Conservation (phyloP, 768 basidiomycete species). For the Pleurotus ostreatus region DNA sequence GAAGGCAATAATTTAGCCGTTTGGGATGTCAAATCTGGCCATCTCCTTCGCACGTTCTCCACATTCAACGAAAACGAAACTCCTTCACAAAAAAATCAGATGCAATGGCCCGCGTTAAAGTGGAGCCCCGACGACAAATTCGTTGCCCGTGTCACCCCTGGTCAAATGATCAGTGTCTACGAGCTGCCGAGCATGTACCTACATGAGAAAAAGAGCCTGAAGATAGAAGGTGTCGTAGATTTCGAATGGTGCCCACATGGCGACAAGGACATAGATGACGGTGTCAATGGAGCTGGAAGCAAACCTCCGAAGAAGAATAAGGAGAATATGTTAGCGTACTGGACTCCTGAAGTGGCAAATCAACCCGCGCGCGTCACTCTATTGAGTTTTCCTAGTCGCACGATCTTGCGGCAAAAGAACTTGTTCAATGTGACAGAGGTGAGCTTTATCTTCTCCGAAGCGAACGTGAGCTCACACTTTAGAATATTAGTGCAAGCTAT, state of each 20-base stretch:
- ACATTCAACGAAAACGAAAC: conserved; percentile 55
- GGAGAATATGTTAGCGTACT: conserved; percentile 95
- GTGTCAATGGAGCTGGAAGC: conserved; percentile 27
- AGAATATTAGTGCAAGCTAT: conserved; percentile 79
- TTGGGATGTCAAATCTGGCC: conserved; percentile 96
- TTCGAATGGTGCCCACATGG: conserved; percentile 98
- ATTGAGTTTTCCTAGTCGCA: conserved; percentile 81
- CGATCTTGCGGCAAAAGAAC: conserved; percentile 89
- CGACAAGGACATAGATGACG: conserved; percentile 75
- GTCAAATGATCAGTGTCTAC: conserved; percentile 93
- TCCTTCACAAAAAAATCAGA: conserved; percentile 64
- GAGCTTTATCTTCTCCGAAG: conserved; percentile 21
- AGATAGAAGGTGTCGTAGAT: conserved; percentile 95
- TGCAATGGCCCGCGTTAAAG: conserved; percentile 94
- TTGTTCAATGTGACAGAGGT: conserved; percentile 97
- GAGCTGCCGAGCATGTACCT: conserved; percentile 93
- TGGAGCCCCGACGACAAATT: conserved; percentile 98
- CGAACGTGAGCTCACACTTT: conserved; percentile 4
- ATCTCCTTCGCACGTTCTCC: conserved; percentile 89
- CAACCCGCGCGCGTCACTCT: conserved; percentile 97
- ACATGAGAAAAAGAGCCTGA: conserved; percentile 93
- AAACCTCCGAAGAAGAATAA: conserved; percentile 58
- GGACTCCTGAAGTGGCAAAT: conserved; percentile 95
- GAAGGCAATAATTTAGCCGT: conserved; percentile 96
- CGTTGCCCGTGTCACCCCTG: conserved; percentile 84